These are phyloP conservation scores for Penicillium fimorum DNA, from an alignment of 495 filamentous ascomycete genomes.

Conservation along the genomic window DNA sequence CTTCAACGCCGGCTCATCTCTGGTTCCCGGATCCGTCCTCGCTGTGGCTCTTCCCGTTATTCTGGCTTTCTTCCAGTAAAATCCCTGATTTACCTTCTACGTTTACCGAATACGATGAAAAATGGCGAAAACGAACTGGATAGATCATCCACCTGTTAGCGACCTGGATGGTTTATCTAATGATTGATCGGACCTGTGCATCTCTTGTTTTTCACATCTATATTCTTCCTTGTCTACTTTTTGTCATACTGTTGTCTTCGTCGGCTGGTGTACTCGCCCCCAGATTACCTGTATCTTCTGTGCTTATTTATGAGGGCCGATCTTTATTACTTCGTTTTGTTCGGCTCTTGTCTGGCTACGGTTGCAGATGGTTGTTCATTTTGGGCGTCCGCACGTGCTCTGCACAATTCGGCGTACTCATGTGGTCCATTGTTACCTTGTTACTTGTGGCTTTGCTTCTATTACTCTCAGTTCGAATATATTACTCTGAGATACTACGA, in stretches of 20 bases:
- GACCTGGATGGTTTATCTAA: conserved; percentile 5
- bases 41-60: conserved; percentile 22
- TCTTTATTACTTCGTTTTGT: conserved; percentile 10
- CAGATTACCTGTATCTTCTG: conserved; percentile 20
- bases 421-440: background rate
- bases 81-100: too few species aligned
- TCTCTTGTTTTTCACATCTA: background rate
- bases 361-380: conserved; percentile 17
- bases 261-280: conserved; percentile 5
- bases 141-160: background rate
- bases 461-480: background rate
- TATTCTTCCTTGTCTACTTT: conserved; percentile 25
- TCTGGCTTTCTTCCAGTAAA: conserved; percentile 25
- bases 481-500: background rate
- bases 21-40: conserved; percentile 22
- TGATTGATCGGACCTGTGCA: conserved; percentile 7
- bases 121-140: background rate
- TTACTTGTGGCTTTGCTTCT: background rate
- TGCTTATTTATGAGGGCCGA: conserved; percentile 17
- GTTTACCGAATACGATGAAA: background rate
- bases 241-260: conserved; percentile 5
- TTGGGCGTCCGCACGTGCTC: conserved; percentile 4
- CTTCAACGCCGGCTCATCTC: conserved; percentile 25
- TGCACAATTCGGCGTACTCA: conserved; percentile 2
- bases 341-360: conserved; percentile 10